Percentiles rank a stretch among this genome's conserved stretches.
Evolutionary conservation across 2,329 filamentous ascomycete genomes (phyloP).

Genomic region (Colletotrichum sp.): DNA sequence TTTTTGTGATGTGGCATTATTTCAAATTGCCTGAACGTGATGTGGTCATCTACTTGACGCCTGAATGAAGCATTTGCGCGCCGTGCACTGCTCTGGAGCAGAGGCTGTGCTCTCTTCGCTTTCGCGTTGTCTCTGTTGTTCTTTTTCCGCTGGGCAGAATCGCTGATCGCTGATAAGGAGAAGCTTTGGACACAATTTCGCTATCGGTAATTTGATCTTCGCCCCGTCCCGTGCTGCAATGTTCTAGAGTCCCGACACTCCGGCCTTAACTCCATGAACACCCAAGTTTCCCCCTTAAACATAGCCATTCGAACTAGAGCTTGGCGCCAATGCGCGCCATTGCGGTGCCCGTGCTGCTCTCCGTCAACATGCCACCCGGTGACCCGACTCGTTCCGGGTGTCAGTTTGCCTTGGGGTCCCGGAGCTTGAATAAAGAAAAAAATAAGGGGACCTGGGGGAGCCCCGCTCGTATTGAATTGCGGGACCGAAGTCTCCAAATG

Average conservation of each 20-base stretch:
- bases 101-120: background rate
- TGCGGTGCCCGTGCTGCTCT: background rate
- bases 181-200: background rate
- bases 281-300: background rate
- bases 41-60: background rate
- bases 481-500: background rate
- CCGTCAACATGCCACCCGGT: background rate
- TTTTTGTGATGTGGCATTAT: background rate
- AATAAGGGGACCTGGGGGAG: background rate
- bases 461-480: background rate
- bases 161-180: background rate
- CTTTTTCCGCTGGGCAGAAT: background rate
- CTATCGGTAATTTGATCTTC: slow-evolving; percentile 3
- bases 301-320: background rate
- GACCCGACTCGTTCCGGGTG: background rate
- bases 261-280: background rate
- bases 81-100: background rate
- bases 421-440: background rate
- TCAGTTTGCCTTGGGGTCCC: background rate
- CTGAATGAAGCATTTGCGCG: background rate
- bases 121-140: background rate
- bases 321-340: background rate
- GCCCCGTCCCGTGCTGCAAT: background rate
- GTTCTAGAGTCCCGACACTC: background rate
- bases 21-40: background rate